A percentile compares a stretch with the other conserved stretches of the same genome.
Conservation (phyloP, 768 basidiomycete species). For the Naematelia aurantialba region DNA sequence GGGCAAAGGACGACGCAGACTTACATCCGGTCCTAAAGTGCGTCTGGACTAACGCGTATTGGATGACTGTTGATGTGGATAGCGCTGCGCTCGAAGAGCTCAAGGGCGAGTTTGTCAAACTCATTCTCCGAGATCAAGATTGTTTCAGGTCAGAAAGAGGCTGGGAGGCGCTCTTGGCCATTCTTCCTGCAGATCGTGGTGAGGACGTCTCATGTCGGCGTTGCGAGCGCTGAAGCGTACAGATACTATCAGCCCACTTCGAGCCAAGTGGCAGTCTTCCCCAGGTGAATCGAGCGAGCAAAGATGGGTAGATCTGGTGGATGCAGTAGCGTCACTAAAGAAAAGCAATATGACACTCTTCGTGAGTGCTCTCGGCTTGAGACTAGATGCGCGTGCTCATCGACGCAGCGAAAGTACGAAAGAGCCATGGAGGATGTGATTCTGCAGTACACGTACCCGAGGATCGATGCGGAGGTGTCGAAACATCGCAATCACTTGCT, state of each 20-base stretch:
- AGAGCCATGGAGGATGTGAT: conserved; percentile 77
- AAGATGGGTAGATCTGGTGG: conserved; percentile 68
- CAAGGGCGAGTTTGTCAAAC: conserved; percentile 58
- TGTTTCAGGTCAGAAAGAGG: conserved; percentile 69
- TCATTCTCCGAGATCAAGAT: conserved; percentile 79
- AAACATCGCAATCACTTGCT: conserved; percentile 96
- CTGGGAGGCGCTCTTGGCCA: conserved; percentile 67
- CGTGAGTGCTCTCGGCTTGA: too few species aligned
- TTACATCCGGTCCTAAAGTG: conserved; percentile 75
- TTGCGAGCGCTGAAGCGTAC: conserved; percentile 2
- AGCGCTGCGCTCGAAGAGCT: conserved; percentile 59
- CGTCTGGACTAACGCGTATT: conserved; percentile 45
- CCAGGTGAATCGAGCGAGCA: conserved; percentile 59
- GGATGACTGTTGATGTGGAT: neutral
- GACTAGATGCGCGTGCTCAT: neutral
- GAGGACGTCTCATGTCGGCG: conserved; percentile 10
- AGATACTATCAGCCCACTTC: conserved; percentile 56
- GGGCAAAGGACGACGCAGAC: conserved; percentile 44
- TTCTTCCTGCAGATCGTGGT: conserved; percentile 64
- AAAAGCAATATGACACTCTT: conserved; percentile 21
- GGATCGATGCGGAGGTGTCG: conserved; percentile 93
- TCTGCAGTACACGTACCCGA: conserved; percentile 90
- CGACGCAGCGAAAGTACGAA: conserved; percentile 44
- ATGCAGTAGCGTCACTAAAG: conserved; percentile 12
- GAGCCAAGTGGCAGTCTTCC: conserved; percentile 60